Percentiles rank a stretch among this genome's conserved stretches.
phyloP scores from a whole-genome alignment of 2,329 filamentous ascomycete species.

The Helotiales sp. region DNA sequence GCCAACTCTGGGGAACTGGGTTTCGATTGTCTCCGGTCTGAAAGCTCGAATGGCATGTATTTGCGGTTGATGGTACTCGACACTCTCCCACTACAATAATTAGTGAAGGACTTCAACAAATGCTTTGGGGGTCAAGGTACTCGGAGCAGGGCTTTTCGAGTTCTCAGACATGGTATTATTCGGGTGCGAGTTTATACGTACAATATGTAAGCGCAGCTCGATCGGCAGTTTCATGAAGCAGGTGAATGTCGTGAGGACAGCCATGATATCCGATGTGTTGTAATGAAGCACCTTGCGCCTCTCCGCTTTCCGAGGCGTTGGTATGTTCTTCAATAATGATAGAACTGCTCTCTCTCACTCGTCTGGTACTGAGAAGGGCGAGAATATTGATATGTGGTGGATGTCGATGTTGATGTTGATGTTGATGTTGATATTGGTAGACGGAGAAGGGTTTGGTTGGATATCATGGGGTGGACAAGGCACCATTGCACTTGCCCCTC shows the following conservation, averaged over 20 bases:
- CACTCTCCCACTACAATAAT: background rate
- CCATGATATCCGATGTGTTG: background rate
- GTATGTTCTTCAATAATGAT: background rate
- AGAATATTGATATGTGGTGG: background rate
- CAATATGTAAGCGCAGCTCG: background rate
- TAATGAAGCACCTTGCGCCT: no score
- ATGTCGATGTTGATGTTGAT: background rate
- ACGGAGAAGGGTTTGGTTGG: background rate
- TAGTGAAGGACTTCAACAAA: background rate
- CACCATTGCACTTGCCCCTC: background rate
- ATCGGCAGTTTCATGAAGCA: background rate
- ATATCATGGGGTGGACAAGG: constrained; percentile 7
- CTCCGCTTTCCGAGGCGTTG: no score
- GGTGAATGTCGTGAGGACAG: background rate
- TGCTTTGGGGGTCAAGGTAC: background rate
- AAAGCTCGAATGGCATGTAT: background rate
- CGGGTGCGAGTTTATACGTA: background rate
- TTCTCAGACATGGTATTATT: background rate
- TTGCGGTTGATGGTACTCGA: background rate
- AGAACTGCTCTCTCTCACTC: background rate
- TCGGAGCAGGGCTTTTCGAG: background rate
- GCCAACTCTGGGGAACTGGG: background rate
- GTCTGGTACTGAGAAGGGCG: background rate
- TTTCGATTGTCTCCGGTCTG: background rate
- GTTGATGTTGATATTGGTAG: background rate